Conservation (phyloP, 805 yeast genomes). For the Yarrowia hollandica region DNA sequence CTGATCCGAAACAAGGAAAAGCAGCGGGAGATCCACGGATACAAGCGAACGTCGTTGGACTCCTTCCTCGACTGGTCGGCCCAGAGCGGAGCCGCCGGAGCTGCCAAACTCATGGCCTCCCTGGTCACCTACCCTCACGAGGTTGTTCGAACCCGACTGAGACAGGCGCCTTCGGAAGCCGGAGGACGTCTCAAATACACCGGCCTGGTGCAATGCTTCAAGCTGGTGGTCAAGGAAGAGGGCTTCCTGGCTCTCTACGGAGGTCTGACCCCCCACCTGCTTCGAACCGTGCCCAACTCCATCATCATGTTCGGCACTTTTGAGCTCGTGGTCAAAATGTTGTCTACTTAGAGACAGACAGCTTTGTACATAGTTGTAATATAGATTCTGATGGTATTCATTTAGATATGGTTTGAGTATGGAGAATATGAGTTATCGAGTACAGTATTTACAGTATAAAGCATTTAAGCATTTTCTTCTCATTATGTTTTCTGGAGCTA, state of each 20-base stretch:
- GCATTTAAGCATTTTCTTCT: too few species aligned
- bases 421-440: too few species aligned
- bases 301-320: constrained; percentile 99
- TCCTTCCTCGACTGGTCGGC: constrained; percentile 87
- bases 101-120: constrained; percentile 91
- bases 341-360: constrained; percentile 34
- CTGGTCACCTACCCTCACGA: constrained; percentile 95
- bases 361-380: constrained; percentile 24
- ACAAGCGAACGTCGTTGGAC: constrained; percentile 51
- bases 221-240: constrained; percentile 82
- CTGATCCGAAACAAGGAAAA: constrained; percentile 57
- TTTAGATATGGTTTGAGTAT: too few species aligned
- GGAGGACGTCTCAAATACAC: constrained; percentile 84
- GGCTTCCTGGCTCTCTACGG: constrained; percentile 94
- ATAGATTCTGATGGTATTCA: constrained; percentile 20
- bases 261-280: constrained; percentile 93
- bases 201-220: constrained; percentile 86
- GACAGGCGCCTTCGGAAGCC: constrained; percentile 81
- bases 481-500: too few species aligned
- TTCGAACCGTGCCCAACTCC: constrained; percentile 96
- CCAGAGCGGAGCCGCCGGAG: constrained; percentile 95
- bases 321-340: constrained; percentile 74
- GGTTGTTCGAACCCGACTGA: constrained; percentile 89
- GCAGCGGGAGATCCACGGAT: constrained; percentile 44
- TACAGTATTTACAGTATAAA: too few species aligned